These are phyloP conservation scores for Daldinia loculata DNA, from an alignment of 495 filamentous ascomycete species.

Conservation along the genomic window DNA sequence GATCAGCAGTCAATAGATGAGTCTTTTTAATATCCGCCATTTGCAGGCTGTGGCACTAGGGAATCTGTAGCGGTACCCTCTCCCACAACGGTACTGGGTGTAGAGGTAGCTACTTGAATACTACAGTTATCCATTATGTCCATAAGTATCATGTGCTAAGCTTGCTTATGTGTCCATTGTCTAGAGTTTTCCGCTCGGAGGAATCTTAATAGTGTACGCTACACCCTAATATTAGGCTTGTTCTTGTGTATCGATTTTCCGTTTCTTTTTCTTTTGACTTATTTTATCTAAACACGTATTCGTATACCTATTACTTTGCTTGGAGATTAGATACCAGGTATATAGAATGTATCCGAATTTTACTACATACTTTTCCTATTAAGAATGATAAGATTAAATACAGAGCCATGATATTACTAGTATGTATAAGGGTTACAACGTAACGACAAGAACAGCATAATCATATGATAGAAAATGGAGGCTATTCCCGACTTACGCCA, in stretches of 20 bases:
- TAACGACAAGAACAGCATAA: too few relatives aligned
- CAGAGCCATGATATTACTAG: too few relatives aligned
- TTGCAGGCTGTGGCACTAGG: neutral
- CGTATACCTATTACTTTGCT: too few relatives aligned
- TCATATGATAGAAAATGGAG: neutral
- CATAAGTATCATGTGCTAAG: neutral
- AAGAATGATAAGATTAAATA: too few relatives aligned
- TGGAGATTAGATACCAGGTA: too few relatives aligned
- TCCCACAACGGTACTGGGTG: neutral
- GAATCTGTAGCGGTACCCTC: neutral
- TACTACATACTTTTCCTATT: too few relatives aligned
- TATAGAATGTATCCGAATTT: too few relatives aligned
- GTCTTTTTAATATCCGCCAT: constrained; percentile 1
- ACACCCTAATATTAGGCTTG: too few relatives aligned
- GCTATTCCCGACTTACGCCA: neutral
- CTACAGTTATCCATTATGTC: neutral
- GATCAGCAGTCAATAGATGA: constrained; percentile 5
- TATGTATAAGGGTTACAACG: too few relatives aligned
- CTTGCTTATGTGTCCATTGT: neutral
- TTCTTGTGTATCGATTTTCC: neutral
- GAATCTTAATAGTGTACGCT: too few relatives aligned
- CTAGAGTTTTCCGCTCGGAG: too few relatives aligned
- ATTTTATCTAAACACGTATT: too few relatives aligned
- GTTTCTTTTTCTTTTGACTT: neutral
- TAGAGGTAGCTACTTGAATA: neutral